Evolutionary conservation across 331 rosid species (phyloP).

Genomic region (Cydonia oblonga): DNA sequence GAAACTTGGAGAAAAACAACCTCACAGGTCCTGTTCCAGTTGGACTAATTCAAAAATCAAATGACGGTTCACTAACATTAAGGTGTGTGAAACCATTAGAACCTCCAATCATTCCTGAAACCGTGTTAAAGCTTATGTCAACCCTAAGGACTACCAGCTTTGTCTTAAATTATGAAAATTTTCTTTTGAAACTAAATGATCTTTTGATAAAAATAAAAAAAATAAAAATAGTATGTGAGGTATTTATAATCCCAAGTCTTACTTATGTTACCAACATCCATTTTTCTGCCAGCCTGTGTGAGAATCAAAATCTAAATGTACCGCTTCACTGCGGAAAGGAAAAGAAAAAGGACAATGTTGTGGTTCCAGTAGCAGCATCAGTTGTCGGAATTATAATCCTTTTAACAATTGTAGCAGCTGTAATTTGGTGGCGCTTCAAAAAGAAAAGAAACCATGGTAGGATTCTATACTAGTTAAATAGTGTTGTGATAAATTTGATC

Average conservation of each 20-base stretch:
- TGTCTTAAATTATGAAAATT: not conserved
- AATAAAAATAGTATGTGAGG: too few relatives aligned
- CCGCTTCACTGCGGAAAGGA: too few relatives aligned
- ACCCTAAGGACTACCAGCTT: not conserved
- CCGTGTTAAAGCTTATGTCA: not conserved
- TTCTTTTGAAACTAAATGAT: not conserved
- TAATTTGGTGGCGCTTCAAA: slow-evolving; percentile 10
- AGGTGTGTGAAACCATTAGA: slow-evolving; percentile 21
- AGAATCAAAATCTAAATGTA: slow-evolving; percentile 13
- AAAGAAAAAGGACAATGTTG: slow-evolving; percentile 1
- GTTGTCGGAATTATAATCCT: slow-evolving; percentile 23
- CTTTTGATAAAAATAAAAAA: not conserved
- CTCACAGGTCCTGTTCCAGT: slow-evolving; percentile 36
- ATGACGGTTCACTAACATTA: slow-evolving; percentile 26
- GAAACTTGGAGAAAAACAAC: slow-evolving; percentile 44
- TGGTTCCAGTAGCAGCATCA: slow-evolving; percentile 30
- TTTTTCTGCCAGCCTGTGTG: slow-evolving; percentile 24
- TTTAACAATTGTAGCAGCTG: slow-evolving; percentile 5
- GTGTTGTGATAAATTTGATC: too few relatives aligned
- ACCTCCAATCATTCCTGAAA: not conserved
- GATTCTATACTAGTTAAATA: too few relatives aligned
- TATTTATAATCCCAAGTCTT: too few relatives aligned
- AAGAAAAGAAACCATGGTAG: slow-evolving; percentile 3
- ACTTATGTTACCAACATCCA: not conserved
- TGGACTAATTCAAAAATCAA: slow-evolving; percentile 26